A percentile compares a stretch with the other conserved stretches of the same genome.
Conservation (phyloP, 805 yeast genomes). For the Tetrapisispora phaffii region DNA sequence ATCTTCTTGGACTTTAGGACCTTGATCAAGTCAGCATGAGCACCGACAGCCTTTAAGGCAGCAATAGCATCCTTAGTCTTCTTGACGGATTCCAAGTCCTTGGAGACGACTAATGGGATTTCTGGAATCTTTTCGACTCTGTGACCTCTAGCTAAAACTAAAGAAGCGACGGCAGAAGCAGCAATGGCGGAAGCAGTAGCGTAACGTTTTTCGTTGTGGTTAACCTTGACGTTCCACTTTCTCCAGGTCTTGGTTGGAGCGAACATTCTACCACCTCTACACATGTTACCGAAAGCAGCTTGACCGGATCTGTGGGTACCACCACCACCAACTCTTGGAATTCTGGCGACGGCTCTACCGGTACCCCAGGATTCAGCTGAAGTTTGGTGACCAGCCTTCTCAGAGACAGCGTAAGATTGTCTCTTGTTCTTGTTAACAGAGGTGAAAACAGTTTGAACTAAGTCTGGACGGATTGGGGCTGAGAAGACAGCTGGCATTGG, state of each 20-base stretch:
- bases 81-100: slow-evolving; percentile 82
- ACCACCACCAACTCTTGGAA: slow-evolving; percentile 99
- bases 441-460: slow-evolving; percentile 97
- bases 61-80: slow-evolving; percentile 99
- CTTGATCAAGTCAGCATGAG: slow-evolving; percentile 95
- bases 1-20: slow-evolving; percentile 96
- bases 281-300: slow-evolving; percentile 99
- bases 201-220: slow-evolving; percentile 99
- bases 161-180: slow-evolving; percentile 96
- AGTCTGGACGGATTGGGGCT: slow-evolving; percentile 99
- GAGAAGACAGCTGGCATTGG: slow-evolving; percentile 97
- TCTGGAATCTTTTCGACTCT: slow-evolving; percentile 96
- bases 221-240: slow-evolving; percentile 99
- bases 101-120: slow-evolving; percentile 94
- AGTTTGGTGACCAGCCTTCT: slow-evolving; percentile 99
- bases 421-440: slow-evolving; percentile 99
- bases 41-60: slow-evolving; percentile 95
- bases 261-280: slow-evolving; percentile 99
- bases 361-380: slow-evolving; percentile 99
- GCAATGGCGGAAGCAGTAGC: slow-evolving; percentile 99
- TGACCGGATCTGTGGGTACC: slow-evolving; percentile 99
- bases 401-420: slow-evolving; percentile 99
- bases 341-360: slow-evolving; percentile 99
- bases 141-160: slow-evolving; percentile 99
- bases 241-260: slow-evolving; percentile 99